Evolutionary conservation across 345 rosid species (phyloP).

Genomic region (Ailanthus altissimus): DNA sequence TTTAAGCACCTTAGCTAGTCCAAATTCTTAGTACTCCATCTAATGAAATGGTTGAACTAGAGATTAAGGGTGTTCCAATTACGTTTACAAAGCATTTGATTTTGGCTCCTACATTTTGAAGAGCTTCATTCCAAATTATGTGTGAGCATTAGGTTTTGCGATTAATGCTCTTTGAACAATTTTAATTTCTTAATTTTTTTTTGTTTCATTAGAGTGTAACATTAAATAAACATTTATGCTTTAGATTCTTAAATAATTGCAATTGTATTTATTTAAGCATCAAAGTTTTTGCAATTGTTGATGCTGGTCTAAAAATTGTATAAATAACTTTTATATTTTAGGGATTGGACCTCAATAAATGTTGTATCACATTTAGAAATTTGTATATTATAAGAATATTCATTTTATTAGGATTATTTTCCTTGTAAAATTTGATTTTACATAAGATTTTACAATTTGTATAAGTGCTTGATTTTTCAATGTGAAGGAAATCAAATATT

Average conservation of each 20-base stretch:
- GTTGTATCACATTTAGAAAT: too few relatives aligned
- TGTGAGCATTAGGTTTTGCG: not conserved
- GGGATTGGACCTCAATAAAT: too few relatives aligned
- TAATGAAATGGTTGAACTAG: not conserved
- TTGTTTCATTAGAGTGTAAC: conserved; percentile 5
- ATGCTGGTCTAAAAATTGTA: too few relatives aligned
- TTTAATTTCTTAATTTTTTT: conserved; percentile 7
- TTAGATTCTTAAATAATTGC: conserved; percentile 1
- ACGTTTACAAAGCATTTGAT: not conserved
- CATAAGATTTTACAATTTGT: too few relatives aligned
- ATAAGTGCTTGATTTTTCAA: too few relatives aligned
- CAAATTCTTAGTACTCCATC: not conserved
- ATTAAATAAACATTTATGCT: conserved; percentile 15
- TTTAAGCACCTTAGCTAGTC: not conserved
- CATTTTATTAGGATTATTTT: too few relatives aligned
- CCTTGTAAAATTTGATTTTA: too few relatives aligned
- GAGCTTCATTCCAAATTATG: conserved; percentile 11
- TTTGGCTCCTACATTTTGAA: not conserved
- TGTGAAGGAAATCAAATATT: too few relatives aligned
- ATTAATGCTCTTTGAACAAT: not conserved
- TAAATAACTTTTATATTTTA: too few relatives aligned
- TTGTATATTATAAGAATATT: too few relatives aligned
- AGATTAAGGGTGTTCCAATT: not conserved
- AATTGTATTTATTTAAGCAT: not conserved
- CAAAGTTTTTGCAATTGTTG: too few relatives aligned